phyloP scores from a whole-genome alignment of 2,329 filamentous ascomycete genomes.

The Hypoxylon sp. region DNA sequence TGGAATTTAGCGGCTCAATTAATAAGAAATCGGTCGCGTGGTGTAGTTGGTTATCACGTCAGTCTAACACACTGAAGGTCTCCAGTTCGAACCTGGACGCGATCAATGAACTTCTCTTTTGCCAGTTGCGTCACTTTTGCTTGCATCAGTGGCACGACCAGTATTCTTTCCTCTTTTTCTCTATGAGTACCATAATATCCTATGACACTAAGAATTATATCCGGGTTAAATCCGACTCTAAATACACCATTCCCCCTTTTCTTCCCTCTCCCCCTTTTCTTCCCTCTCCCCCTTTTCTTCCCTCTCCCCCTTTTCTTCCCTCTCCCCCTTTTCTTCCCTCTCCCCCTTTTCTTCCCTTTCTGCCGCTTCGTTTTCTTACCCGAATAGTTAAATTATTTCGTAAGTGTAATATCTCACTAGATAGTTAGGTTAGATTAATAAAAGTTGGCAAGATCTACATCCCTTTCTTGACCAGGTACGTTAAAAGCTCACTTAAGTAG shows the following conservation, averaged over 20 bases:
- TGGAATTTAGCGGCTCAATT: not conserved
- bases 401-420: not conserved
- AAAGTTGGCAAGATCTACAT: not conserved
- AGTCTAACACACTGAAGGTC: conserved; percentile 61
- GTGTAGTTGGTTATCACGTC: conserved; percentile 63
- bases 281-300: not conserved
- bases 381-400: not conserved
- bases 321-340: not conserved
- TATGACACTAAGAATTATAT: not conserved
- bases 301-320: not conserved
- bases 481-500: not conserved
- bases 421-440: not conserved
- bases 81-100: conserved; percentile 53
- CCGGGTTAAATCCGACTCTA: not conserved
- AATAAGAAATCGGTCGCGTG: conserved; percentile 37
- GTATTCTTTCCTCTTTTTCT: not conserved
- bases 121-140: not conserved
- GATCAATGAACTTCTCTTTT: conserved; percentile 30
- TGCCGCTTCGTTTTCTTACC: not conserved
- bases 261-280: not conserved
- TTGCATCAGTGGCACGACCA: not conserved
- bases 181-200: not conserved
- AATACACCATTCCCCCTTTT: not conserved
- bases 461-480: not conserved
- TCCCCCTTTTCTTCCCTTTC: not conserved